Base-by-base conservation (phyloP, 2,329 filamentous ascomycete species). In the Trichoderma guizhouense region DNA sequence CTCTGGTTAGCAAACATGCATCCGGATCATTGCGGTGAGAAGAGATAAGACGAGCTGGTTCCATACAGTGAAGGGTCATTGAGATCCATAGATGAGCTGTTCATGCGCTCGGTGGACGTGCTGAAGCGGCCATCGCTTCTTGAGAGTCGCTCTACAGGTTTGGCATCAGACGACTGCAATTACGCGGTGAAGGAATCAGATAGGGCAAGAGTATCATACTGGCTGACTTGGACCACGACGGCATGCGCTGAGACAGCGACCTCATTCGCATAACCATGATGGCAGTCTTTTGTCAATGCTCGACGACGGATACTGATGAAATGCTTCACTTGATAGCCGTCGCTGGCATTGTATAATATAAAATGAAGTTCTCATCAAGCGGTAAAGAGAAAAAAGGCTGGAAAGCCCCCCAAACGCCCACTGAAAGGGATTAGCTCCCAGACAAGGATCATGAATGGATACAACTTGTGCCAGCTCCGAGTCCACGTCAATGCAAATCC, bases 331-430 rank as follows among this genome's bases (percentile, higher is more conserved):
- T 61, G 36, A 43, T 43, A 47, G 67, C 47, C 67, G 67, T 58
- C 39, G 26, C 39, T 69, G 67, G 55, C 67, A 69, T 61, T 69
- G 67, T 69, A 68, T 57, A 28, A 53, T 57, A 60, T 69, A 69
- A 69, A 69, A 69, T 62, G 57, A 69, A 69, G 57, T 69, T 69
- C 57, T 34, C 57, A 69, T 69, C 24, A 69, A 69, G 67, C 67
- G 67, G 67, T 69, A 69, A 69, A 69, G 67, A 47, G 47, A 69
- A 69, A 60, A 69, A 69, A 69, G 67, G 39, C 64, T 53, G 39
- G 55, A 34, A 47, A 43, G 34, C 57, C 57, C 57, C 57, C 57
- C 28, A 32, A 26, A 28, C 28, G 39, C 39, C 39, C 36, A 69
- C 67, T 62, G 67, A 69, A 69, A 36, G 14, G 57, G 67, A 61